Conservation (phyloP, 2,329 filamentous ascomycete genomes). For the Clathrospora elynae region DNA sequence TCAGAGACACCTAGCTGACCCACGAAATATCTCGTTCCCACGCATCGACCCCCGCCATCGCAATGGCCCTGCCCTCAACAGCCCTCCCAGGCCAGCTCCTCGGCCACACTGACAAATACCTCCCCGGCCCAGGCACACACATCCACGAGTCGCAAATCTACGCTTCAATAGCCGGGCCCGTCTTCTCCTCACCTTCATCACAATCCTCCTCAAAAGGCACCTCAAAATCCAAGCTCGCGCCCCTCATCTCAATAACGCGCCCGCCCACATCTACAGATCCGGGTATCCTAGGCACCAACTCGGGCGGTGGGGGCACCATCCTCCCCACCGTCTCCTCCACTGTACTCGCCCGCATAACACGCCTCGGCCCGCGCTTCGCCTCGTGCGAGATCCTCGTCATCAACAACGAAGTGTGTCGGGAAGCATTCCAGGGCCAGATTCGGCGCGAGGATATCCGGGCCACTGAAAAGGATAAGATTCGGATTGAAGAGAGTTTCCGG, state of each 20-base stretch:
- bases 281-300: conserved; percentile 27
- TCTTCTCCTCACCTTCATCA: conserved; percentile 54
- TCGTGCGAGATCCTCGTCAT: conserved; percentile 86
- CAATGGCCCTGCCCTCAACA: conserved; percentile 52
- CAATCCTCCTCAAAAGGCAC: conserved; percentile 57
- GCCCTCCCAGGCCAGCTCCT: conserved; percentile 84
- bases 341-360: conserved; percentile 83
- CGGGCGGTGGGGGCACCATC: conserved; percentile 64
- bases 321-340: conserved; percentile 80
- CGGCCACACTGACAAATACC: conserved; percentile 68
- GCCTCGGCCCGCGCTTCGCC: conserved; percentile 83
- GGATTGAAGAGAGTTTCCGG: conserved; percentile 86
- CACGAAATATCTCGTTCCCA: no score
- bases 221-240: conserved; percentile 56
- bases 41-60: no score
- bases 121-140: conserved; percentile 82
- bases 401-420: conserved; percentile 66
- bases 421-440: conserved; percentile 84
- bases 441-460: conserved; percentile 89
- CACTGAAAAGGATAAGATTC: conserved; percentile 94
- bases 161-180: conserved; percentile 79
- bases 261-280: conserved; percentile 20
- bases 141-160: conserved; percentile 75
- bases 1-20: no score
- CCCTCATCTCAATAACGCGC: conserved; percentile 48